Conservation (phyloP, 495 filamentous ascomycete genomes). For the Aspergillus nanangensis region DNA sequence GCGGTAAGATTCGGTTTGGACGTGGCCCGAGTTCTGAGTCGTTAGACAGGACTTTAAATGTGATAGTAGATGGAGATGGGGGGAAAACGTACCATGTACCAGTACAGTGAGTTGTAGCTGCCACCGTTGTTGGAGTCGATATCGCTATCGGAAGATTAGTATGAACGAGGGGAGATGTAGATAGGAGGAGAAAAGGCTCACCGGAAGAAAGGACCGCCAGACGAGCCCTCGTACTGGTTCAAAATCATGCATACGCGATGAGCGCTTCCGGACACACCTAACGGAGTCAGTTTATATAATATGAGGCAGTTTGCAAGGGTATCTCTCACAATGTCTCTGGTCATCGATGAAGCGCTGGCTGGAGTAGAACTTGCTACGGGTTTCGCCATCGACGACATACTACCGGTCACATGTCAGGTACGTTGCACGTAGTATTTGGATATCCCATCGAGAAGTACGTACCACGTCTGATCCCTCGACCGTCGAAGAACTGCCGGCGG, state of each 20-base stretch:
- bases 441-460: too few relatives aligned
- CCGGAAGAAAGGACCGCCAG: conserved; percentile 48
- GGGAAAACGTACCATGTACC: conserved; percentile 51
- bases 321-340: conserved; percentile 52
- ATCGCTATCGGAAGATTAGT: conserved; percentile 50
- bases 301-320: too few relatives aligned
- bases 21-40: conserved; percentile 23
- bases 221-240: conserved; percentile 41
- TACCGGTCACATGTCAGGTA: too few relatives aligned
- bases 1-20: conserved; percentile 57
- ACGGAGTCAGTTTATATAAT: too few relatives aligned
- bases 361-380: conserved; percentile 66
- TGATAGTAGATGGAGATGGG: too few relatives aligned
- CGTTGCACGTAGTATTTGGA: too few relatives aligned
- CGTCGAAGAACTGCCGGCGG: conserved; percentile 38
- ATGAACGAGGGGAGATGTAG: conserved; percentile 2
- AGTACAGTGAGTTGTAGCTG: conserved; percentile 55
- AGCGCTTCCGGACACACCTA: conserved; percentile 26
- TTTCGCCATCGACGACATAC: conserved; percentile 55
- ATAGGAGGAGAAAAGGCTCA: neutral
- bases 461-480: conserved; percentile 60
- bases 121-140: conserved; percentile 62
- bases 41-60: neutral
- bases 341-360: conserved; percentile 65
- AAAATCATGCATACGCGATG: conserved; percentile 34